A percentile compares a stretch with the other conserved stretches of the same genome.
phyloP scores from a whole-genome alignment of 768 basidiomycete species.

The Leucosporidium yakuticum region DNA sequence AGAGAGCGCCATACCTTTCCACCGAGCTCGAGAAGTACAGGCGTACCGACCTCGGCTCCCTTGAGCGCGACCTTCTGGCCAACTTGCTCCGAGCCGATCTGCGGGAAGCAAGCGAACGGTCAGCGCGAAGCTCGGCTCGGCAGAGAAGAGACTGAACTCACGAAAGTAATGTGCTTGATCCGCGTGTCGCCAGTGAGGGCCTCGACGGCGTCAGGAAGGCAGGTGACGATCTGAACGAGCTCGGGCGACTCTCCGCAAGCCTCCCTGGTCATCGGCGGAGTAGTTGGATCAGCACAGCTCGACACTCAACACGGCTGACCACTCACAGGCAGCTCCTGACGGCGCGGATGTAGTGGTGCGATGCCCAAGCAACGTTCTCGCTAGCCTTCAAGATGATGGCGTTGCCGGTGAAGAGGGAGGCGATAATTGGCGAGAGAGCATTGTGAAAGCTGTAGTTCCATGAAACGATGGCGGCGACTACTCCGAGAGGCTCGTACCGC shows the following conservation, averaged over 20 bases:
- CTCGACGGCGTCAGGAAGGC: conserved; percentile 79
- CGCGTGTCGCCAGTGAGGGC: conserved; percentile 66
- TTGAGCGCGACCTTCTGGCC: conserved; percentile 64
- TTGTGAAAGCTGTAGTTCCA: conserved; percentile 67
- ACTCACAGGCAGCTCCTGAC: conserved; percentile 62
- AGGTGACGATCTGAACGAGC: conserved; percentile 63
- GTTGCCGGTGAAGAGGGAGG: conserved; percentile 85
- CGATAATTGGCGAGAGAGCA: conserved; percentile 85
- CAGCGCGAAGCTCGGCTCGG: neutral
- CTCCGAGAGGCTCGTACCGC: conserved; percentile 80
- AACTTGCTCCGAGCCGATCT: conserved; percentile 39
- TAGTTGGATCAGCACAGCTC: neutral
- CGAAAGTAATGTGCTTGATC: conserved; percentile 92
- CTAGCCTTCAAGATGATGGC: conserved; percentile 84
- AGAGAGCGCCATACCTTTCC: conserved; percentile 27
- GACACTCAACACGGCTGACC: conserved; percentile 54
- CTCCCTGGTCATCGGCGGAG: neutral
- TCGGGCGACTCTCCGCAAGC: conserved; percentile 19
- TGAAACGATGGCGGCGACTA: conserved; percentile 85
- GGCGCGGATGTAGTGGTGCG: conserved; percentile 63
- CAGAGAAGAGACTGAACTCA: conserved; percentile 65
- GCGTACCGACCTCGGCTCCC: conserved; percentile 79
- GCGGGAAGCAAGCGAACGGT: too few species aligned
- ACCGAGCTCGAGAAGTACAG: conserved; percentile 87
- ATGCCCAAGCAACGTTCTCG: conserved; percentile 87